Percentiles rank a stretch among this genome's conserved stretches.
These are phyloP conservation scores for Trypanosoma scelopori DNA, from an alignment of 208 protist genomes.

Conservation along the genomic window DNA sequence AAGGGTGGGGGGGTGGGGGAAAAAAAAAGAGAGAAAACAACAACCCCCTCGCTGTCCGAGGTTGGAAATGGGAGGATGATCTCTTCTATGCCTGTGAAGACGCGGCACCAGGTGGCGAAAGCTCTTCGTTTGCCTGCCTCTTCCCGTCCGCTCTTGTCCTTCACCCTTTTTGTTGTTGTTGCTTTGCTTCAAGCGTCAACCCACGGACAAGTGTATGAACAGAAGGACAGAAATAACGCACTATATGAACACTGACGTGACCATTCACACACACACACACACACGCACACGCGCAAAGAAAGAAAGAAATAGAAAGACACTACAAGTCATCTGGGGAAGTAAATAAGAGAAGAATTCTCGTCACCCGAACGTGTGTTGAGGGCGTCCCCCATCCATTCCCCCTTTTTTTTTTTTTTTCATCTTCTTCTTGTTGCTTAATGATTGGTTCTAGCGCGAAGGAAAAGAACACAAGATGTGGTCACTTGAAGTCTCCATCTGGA, in stretches of 20 bases:
- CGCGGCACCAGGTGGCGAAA: too few relatives aligned
- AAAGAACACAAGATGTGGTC: too few relatives aligned
- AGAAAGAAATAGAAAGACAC: slow-evolving; percentile 2
- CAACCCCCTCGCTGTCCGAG: neutral
- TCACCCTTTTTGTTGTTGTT: neutral
- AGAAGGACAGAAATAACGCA: too few relatives aligned
- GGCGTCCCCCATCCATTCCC: neutral
- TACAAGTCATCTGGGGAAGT: too few relatives aligned
- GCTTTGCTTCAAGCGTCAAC: neutral
- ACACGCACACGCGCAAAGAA: neutral
- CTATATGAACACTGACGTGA: neutral
- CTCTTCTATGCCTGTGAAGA: neutral
- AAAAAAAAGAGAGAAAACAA: neutral
- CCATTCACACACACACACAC: neutral
- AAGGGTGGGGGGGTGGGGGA: too few relatives aligned
- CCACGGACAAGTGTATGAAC: neutral
- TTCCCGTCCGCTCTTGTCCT: neutral
- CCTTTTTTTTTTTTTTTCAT: too few relatives aligned
- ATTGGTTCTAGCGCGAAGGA: too few relatives aligned
- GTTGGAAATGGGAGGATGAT: neutral
- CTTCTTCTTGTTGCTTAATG: too few relatives aligned
- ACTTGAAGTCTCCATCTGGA: too few relatives aligned
- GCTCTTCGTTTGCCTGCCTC: too few relatives aligned
- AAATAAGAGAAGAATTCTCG: too few relatives aligned
- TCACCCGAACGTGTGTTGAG: too few relatives aligned